These are phyloP conservation scores for Davidsoniella neocaledoniae DNA, from an alignment of 2,329 filamentous ascomycete genomes.

Conservation along the genomic window DNA sequence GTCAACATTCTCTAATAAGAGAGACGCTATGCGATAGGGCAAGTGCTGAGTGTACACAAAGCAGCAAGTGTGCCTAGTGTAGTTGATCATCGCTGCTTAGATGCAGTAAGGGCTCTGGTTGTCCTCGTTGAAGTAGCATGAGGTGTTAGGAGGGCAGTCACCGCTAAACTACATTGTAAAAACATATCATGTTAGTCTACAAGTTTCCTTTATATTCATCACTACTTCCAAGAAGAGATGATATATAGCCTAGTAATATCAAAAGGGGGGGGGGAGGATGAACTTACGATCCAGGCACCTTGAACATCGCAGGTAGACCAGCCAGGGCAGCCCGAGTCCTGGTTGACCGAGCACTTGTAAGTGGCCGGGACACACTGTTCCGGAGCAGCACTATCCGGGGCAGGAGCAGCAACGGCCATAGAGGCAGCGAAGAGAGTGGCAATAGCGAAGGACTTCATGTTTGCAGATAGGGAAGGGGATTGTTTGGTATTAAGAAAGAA, in stretches of 20 bases:
- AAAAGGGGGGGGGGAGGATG: neutral
- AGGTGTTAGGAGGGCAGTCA: constrained; percentile 21
- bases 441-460: neutral
- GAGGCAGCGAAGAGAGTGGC: neutral
- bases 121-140: constrained; percentile 21
- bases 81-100: neutral
- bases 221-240: neutral
- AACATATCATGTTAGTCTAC: neutral
- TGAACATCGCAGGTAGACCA: constrained; percentile 22
- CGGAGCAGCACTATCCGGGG: constrained; percentile 2
- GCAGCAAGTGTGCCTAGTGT: neutral
- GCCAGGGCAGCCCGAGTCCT: constrained; percentile 13
- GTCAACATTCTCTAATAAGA: no score
- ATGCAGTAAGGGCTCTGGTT: constrained; percentile 25
- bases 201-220: neutral
- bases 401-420: neutral
- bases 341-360: constrained; percentile 19
- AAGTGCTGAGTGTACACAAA: neutral
- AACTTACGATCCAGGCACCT: constrained; percentile 20
- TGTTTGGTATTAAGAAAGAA: neutral
- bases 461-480: neutral
- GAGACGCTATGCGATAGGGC: no score
- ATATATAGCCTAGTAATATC: neutral
- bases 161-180: constrained; percentile 18
- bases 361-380: constrained; percentile 20